Conservation (phyloP, 305 asterid species). For the Rubia tinctorum region DNA sequence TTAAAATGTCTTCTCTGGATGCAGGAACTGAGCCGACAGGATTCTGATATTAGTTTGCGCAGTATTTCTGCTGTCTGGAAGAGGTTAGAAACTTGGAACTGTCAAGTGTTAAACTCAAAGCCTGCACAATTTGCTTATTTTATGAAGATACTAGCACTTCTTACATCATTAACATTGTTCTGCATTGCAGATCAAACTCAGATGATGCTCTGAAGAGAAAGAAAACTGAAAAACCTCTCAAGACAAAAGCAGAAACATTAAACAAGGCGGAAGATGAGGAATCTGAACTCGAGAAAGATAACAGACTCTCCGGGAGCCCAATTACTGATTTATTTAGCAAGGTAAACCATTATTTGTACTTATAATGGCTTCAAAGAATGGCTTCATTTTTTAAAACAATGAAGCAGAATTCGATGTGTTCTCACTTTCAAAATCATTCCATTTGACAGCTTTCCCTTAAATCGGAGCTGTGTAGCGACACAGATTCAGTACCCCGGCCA, state of each 20-base stretch:
- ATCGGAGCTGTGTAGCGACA: conserved; percentile 31
- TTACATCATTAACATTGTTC: not conserved
- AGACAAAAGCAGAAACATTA: conserved; percentile 15
- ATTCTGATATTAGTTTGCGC: conserved; percentile 20
- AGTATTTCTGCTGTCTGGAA: conserved; percentile 22
- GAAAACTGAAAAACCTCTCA: conserved; percentile 26
- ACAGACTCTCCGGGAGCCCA: conserved; percentile 32
- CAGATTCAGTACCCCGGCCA: conserved; percentile 22
- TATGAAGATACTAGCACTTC: no score
- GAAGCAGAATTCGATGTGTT: not conserved
- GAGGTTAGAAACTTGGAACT: conserved; percentile 30
- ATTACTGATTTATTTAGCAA: conserved; percentile 49
- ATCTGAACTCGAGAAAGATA: conserved; percentile 14
- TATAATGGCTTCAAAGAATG: not conserved
- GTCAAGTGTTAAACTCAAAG: not conserved
- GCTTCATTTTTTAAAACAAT: not conserved
- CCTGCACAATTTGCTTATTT: not conserved
- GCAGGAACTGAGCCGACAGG: conserved; percentile 30
- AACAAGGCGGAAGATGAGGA: conserved; percentile 25
- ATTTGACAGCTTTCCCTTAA: conserved; percentile 58
- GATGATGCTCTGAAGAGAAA: conserved; percentile 23
- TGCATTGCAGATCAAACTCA: conserved; percentile 31
- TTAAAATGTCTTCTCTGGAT: conserved; percentile 9
- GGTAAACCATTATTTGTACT: conserved; percentile 29
- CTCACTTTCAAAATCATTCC: not conserved